A percentile compares a stretch with the other conserved stretches of the same genome.
Evolutionary conservation across 192 early-diverging fungal genomes (phyloP).

Genomic region (Haplosporangium gracile): DNA sequence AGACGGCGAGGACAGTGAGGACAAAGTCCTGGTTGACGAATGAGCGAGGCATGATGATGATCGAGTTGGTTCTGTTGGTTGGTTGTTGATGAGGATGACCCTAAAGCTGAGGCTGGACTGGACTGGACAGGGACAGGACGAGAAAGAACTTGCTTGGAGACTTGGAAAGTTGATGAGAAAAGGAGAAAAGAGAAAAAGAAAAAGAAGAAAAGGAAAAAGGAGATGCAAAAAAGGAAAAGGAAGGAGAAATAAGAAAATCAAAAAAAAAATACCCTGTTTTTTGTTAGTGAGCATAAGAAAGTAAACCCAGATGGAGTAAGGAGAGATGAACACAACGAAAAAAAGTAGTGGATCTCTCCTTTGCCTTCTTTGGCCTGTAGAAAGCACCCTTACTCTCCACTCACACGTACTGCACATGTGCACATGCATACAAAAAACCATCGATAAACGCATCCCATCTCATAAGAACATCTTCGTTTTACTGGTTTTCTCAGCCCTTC

Average conservation of each 20-base stretch:
- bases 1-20: conserved; percentile 40
- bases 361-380: background rate
- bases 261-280: background rate
- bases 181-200: conserved; percentile 2
- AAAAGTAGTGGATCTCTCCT: background rate
- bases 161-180: conserved; percentile 6
- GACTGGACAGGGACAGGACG: background rate
- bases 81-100: background rate
- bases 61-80: background rate
- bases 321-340: background rate
- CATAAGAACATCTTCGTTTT: no score
- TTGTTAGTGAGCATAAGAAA: background rate
- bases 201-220: background rate
- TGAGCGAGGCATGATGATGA: conserved; percentile 41
- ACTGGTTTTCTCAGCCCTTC: no score
- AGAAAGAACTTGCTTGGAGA: conserved; percentile 2
- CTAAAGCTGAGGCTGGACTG: background rate
- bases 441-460: no score
- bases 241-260: background rate
- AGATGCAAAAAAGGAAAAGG: background rate
- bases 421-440: no score
- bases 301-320: background rate
- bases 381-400: background rate
- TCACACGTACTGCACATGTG: no score
- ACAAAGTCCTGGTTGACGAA: conserved; percentile 49